Percentiles rank a stretch among this genome's conserved stretches.
phyloP scores from a whole-genome alignment of 2,329 filamentous ascomycete species.

The Neospermospora avenae region DNA sequence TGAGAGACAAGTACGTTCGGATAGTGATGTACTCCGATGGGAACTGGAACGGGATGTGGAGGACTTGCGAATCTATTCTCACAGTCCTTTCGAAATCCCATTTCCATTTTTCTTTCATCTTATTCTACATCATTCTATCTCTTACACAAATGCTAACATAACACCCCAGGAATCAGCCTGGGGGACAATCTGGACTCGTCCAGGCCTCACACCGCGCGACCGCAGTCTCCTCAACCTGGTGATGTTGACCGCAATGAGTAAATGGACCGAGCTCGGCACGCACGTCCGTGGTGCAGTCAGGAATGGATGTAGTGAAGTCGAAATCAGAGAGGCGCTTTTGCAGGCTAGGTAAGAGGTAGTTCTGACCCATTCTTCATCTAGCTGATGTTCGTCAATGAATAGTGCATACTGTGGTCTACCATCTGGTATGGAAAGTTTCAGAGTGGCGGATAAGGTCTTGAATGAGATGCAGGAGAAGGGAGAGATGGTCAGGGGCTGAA shows the following conservation, averaged over 20 bases:
- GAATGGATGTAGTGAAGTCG: slow-evolving; percentile 31
- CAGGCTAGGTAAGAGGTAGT: slow-evolving; percentile 15
- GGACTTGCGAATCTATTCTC: not conserved
- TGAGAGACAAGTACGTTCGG: no score
- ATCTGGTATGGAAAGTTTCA: slow-evolving; percentile 32
- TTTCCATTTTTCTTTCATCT: not conserved
- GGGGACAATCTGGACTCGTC: slow-evolving; percentile 34
- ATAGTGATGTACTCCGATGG: no score
- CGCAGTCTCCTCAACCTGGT: slow-evolving; percentile 31
- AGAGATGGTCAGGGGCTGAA: slow-evolving; percentile 24
- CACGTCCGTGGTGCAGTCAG: slow-evolving; percentile 33
- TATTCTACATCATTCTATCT: no score
- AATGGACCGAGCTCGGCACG: slow-evolving; percentile 33
- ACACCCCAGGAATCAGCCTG: slow-evolving; percentile 28
- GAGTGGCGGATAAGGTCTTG: slow-evolving; percentile 31
- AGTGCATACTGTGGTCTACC: slow-evolving; percentile 34
- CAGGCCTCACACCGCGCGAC: slow-evolving; percentile 28
- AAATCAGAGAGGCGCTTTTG: slow-evolving; percentile 32
- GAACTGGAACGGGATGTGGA: not conserved
- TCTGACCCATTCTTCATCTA: not conserved
- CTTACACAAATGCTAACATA: not conserved
- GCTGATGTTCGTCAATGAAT: slow-evolving; percentile 6
- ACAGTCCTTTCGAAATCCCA: not conserved
- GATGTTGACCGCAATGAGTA: slow-evolving; percentile 32
- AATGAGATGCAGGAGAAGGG: slow-evolving; percentile 32